Base-by-base conservation (phyloP, 2,329 filamentous ascomycete genomes). In the Fusarium xylarioides region DNA sequence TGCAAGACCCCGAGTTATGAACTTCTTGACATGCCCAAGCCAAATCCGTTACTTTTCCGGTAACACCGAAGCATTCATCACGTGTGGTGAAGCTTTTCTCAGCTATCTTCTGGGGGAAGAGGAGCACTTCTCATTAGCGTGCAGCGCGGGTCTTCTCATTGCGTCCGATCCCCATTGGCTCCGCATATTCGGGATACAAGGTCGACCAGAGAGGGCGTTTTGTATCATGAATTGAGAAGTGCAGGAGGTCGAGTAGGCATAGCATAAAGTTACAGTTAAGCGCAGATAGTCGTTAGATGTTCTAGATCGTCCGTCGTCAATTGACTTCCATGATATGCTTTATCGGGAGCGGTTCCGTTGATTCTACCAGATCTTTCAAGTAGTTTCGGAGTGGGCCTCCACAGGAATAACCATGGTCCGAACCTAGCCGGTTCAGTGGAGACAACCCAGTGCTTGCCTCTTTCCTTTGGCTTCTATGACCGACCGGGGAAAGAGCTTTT, bases 391-490 rank as follows among this genome's bases (percentile, higher is more conserved):
- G 71, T 74, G 68, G 71, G 61, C 46, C 71, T 18, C 18, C 47
- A 54, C 47, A 73, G 78, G 78, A 76, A 73, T 62, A 78, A 78
- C 68, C 66, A 79, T 80, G 71, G 70, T 76, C 80, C 80, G 80
- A 74, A 63, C 65, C 70, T 74, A 79, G 69, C 70, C 75, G 73
- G 73, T 68, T 53, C 12, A 64, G 78, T 78, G 75, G 77, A 69
- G 71, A 74, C 70, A 57, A 66, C 70, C 69, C 66, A 63, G 66
- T 77, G 76, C 76, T 81, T 79, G 79, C 79, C 78, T 80, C 79
- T 79, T 84, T 84, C 83, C 81, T 79, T 82, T 77, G 80, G 82
- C 80, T 84, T 84, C 82, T 82, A 83, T 80, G 81, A 78, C 78
- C 74, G 75, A 74, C 75, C 57, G 70, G 77, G 77, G 74, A 75